Base-by-base conservation (phyloP, 2,329 filamentous ascomycete species). In the Nigrospora sphaerica region DNA sequence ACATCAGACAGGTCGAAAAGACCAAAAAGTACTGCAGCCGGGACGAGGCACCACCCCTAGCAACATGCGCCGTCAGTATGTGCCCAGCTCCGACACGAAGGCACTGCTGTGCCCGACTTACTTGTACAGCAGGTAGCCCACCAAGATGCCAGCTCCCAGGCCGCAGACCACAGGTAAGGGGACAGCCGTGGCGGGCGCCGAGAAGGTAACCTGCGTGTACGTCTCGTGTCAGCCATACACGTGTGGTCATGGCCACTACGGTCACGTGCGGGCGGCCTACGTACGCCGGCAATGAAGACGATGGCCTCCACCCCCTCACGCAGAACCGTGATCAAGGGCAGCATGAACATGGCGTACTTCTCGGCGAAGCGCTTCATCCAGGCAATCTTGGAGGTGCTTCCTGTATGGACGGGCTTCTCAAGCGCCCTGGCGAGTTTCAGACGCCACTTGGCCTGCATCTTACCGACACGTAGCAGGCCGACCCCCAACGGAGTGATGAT, bases 271-370 rank as follows among this genome's bases (percentile, higher is more conserved):
- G 13, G 33, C 33, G 2, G 6, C 12, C 3, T 4, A 37, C 42
- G 28, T 44, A 95, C 89, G 17, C 89, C 90, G 14, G 87, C 88
- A 45, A 95, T 81, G 63, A 95, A 95, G 19, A 95, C 78, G 33
- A 95, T 84, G 1, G 86, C 88, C 63, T 95, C 90, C 31, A 95
- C 78, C 3, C 89, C 90, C 63, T 95, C 89, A 33, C 90, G 75
- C 13, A 95, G 69, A n/a, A 93, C 85, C 0, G 89, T 95, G 61
- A 95, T 75, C 65, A 95, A 95, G 1, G 90, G 90, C 46, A 95
- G 71, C 39, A 88, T 66, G 62, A 95, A 93, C 85, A 95, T 88
- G 59, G 83, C 81, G 60, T 95, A 93, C 63, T 86, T 89, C 63
- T 91, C 84, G 17, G 74, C 66, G 68, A 79, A 86, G 46, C 70